phyloP scores from a whole-genome alignment of 2,329 filamentous ascomycete genomes.

The Aspergillus phoenicis region DNA sequence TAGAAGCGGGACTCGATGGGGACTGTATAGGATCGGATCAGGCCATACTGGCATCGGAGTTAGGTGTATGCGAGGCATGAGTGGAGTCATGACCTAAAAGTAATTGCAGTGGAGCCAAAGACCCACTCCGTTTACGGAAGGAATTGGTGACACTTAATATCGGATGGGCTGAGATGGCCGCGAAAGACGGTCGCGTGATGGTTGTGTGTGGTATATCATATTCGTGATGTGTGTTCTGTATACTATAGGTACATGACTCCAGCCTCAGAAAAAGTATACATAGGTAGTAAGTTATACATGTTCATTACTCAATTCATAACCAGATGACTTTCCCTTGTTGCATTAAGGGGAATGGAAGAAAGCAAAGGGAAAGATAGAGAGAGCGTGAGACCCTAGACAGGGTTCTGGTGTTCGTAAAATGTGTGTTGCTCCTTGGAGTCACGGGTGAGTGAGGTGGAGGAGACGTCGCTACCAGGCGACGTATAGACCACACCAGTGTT shows the following conservation, averaged over 20 bases:
- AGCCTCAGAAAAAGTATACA: background rate
- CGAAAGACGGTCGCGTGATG: no score
- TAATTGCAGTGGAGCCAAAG: no score
- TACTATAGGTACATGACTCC: background rate
- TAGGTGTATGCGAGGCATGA: no score
- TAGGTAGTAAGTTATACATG: background rate
- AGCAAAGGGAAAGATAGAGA: background rate
- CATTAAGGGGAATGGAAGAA: background rate
- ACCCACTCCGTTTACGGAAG: no score
- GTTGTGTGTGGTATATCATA: background rate
- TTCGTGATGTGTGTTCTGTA: background rate
- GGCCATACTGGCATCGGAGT: no score
- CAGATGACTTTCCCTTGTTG: background rate
- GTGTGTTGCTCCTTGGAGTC: background rate
- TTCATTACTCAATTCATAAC: background rate
- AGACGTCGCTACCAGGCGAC: slow-evolving; percentile 28
- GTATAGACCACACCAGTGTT: slow-evolving; percentile 19
- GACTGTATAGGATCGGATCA: no score
- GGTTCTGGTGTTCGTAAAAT: slow-evolving; percentile 8
- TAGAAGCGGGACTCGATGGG: no score
- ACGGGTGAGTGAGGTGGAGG: slow-evolving; percentile 18
- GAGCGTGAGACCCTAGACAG: background rate
- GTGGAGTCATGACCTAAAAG: no score
- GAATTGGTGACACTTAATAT: background rate
- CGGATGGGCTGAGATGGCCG: background rate